Base-by-base conservation (phyloP, 768 basidiomycete genomes). In the Rhodotorula diobovata region DNA sequence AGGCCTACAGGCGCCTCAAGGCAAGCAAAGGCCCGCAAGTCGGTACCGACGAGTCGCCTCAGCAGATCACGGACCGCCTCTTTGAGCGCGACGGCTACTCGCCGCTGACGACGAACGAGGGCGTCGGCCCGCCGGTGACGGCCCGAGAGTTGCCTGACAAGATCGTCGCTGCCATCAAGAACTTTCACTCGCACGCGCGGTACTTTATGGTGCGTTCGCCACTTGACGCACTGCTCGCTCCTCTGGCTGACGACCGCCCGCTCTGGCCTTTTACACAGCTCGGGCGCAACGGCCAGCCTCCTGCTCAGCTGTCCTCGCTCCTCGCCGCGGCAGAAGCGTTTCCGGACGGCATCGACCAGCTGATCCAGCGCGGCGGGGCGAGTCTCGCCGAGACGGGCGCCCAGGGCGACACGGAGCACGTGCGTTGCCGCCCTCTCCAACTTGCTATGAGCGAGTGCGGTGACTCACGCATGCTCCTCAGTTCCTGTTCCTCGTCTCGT, bases 401-500 rank as follows among this genome's bases (percentile, higher is more conserved):
- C 2, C 28, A 37, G 25, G 55, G 65, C 8, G 70, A 71, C 23
- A 62, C 61, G 3, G 53, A 56, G 50, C 63, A 68, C 32, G 66
- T 67, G 41, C 50, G 66, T 61, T 2, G 1, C 15, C 2, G 35
- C 21, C 14, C 48, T 18, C 9, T 21, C 48, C 28, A n/a, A n/a
- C n/a, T n/a, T n/a, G n/a, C n/a, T n/a, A n/a, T n/a, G n/a, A n/a
- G n/a, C n/a, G n/a, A n/a, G n/a, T 12, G 9, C 53, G 25, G 2
- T 32, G 18, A 32, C 50, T 28, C 48, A 6, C 1, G 11, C 25
- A 8, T 11, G 3, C 14, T 43, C 14, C 12, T 3, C 53, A 66
- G 46, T 66, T 53, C 55, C 61, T 66, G 32, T 66, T 71, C 54
- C 50, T 71, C 43, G 10, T 71, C 60, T 56, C 70, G 28, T 66